Conservation (phyloP, 768 basidiomycete species). For the Rickenella mellea region DNA sequence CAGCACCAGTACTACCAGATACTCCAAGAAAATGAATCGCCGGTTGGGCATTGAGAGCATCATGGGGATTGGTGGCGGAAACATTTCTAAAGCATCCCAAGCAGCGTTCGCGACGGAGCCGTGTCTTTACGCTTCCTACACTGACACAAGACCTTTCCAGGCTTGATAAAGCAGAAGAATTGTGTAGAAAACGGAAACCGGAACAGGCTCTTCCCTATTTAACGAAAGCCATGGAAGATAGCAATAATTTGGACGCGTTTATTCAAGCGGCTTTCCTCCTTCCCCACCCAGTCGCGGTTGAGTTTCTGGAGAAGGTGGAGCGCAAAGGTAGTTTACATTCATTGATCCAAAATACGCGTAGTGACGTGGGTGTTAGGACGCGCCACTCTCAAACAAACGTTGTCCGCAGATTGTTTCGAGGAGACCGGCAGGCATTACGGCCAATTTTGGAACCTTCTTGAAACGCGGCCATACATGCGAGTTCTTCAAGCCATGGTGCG, state of each 20-base stretch:
- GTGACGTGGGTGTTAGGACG: too few relatives aligned
- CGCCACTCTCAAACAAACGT: slow-evolving; percentile 14
- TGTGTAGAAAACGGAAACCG: slow-evolving; percentile 22
- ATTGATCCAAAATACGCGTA: too few relatives aligned
- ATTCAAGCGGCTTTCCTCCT: slow-evolving; percentile 26
- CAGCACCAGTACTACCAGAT: too few relatives aligned
- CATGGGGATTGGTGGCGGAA: too few relatives aligned
- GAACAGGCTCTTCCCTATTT: slow-evolving; percentile 29
- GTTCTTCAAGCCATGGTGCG: slow-evolving; percentile 29
- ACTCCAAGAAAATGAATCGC: too few relatives aligned
- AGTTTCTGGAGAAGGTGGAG: slow-evolving; percentile 19
- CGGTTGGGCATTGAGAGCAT: too few relatives aligned
- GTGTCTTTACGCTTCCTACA: too few relatives aligned
- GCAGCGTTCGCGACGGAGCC: too few relatives aligned
- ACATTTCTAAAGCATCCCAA: too few relatives aligned
- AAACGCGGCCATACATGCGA: slow-evolving; percentile 38
- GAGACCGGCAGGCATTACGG: slow-evolving; percentile 25
- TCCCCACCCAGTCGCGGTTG: slow-evolving; percentile 16
- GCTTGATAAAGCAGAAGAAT: slow-evolving; percentile 26
- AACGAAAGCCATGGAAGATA: slow-evolving; percentile 28
- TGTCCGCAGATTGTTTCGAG: slow-evolving; percentile 28
- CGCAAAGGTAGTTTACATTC: slow-evolving; percentile 9
- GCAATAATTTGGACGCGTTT: slow-evolving; percentile 29
- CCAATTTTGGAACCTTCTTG: slow-evolving; percentile 26
- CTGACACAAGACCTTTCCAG: too few relatives aligned